A percentile compares a stretch with the other conserved stretches of the same genome.
These are phyloP conservation scores for Pythium periplocum DNA, from an alignment of 352 stramenopile species.

Conservation along the genomic window DNA sequence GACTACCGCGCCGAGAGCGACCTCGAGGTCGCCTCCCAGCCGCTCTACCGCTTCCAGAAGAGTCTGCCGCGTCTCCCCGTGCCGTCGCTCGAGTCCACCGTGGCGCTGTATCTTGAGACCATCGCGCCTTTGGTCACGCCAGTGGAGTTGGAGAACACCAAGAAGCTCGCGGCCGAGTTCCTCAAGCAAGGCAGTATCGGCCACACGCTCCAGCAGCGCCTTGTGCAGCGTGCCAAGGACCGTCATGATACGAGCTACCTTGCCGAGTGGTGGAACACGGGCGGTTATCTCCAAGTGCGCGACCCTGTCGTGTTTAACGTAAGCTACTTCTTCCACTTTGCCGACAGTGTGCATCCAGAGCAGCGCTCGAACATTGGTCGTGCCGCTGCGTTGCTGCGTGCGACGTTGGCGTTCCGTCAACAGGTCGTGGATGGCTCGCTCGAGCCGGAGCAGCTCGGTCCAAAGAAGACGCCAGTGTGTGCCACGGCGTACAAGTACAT, in stretches of 20 bases:
- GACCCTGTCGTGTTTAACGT: slow-evolving; percentile 86
- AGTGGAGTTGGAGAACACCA: slow-evolving; percentile 62
- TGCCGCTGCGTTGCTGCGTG: slow-evolving; percentile 81
- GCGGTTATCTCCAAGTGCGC: slow-evolving; percentile 70
- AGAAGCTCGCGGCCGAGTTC: slow-evolving; percentile 69
- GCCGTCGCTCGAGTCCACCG: slow-evolving; percentile 84
- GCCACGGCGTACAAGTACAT: slow-evolving; percentile 92
- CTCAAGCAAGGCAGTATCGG: slow-evolving; percentile 54
- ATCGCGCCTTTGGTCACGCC: slow-evolving; percentile 76
- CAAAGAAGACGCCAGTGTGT: slow-evolving; percentile 89
- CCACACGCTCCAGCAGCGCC: slow-evolving; percentile 68
- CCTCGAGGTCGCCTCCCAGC: slow-evolving; percentile 41
- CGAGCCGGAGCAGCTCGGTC: slow-evolving; percentile 85
- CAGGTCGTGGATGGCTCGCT: slow-evolving; percentile 82
- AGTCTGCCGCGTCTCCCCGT: slow-evolving; percentile 89
- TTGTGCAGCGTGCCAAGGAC: slow-evolving; percentile 46
- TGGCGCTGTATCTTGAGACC: slow-evolving; percentile 88
- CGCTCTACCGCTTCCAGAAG: slow-evolving; percentile 81
- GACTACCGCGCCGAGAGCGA: slow-evolving; percentile 83
- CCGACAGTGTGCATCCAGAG: slow-evolving; percentile 45
- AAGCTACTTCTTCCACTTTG: slow-evolving; percentile 89
- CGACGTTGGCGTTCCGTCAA: slow-evolving; percentile 87
- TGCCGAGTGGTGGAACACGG: slow-evolving; percentile 77
- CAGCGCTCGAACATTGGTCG: slow-evolving; percentile 62
- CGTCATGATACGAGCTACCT: slow-evolving; percentile 65